These are phyloP conservation scores for Oxyria digyna DNA, from an alignment of 148 eudicot species.

Conservation along the genomic window DNA sequence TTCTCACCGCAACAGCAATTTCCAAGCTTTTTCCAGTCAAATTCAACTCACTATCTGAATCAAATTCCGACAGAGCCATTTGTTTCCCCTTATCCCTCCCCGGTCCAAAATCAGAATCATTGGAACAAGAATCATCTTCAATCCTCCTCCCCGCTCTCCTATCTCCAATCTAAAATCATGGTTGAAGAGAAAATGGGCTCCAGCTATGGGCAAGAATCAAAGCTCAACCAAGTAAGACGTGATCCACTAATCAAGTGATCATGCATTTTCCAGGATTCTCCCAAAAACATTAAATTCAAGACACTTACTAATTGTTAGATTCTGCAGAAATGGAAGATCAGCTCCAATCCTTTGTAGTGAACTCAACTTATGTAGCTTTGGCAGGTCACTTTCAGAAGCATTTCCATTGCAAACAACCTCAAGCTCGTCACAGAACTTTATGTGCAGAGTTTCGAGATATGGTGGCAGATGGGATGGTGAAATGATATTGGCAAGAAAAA, in stretches of 20 bases:
- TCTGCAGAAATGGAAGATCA: not conserved
- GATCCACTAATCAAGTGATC: too few relatives aligned
- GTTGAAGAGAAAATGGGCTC: not conserved
- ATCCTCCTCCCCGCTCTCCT: too few relatives aligned
- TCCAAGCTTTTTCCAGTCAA: too few relatives aligned
- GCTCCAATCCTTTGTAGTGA: conserved; percentile 2
- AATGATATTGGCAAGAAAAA: not conserved
- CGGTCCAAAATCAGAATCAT: too few relatives aligned
- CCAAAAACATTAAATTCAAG: not conserved
- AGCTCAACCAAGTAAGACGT: not conserved
- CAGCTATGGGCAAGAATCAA: conserved; percentile 3
- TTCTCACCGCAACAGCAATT: too few relatives aligned
- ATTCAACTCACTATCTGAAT: too few relatives aligned
- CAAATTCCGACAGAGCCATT: too few relatives aligned
- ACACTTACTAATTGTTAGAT: not conserved
- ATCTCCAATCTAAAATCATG: not conserved
- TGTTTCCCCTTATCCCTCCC: too few relatives aligned
- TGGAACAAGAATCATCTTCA: too few relatives aligned
- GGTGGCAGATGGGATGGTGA: not conserved
- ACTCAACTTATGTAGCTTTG: not conserved
- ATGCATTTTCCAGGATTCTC: not conserved
- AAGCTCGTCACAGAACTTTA: conserved; percentile 9
- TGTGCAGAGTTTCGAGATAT: conserved; percentile 1
- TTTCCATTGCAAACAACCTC: not conserved
- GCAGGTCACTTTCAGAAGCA: not conserved